Conservation (phyloP, 768 basidiomycete genomes). For the Zangia roseola region DNA sequence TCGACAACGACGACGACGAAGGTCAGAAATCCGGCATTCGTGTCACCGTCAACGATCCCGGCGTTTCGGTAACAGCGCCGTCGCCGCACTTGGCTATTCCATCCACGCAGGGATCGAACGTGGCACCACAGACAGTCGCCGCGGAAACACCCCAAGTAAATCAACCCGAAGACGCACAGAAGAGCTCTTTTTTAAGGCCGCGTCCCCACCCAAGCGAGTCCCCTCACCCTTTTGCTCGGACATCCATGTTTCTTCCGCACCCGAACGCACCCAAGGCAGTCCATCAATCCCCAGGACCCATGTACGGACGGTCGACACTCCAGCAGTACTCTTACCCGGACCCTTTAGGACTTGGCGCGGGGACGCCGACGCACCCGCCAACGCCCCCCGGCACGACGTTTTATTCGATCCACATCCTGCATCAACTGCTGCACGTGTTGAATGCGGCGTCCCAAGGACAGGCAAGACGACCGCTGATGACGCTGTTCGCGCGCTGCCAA, state of each 20-base stretch:
- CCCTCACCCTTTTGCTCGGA: conserved; percentile 31
- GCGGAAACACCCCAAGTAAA: conserved; percentile 9
- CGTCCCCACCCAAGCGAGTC: conserved; percentile 20
- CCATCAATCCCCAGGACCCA: conserved; percentile 43
- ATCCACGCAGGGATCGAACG: conserved; percentile 14
- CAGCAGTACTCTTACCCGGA: conserved; percentile 17
- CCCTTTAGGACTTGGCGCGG: conserved; percentile 8
- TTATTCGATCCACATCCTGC: conserved; percentile 28
- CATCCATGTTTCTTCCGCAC: conserved; percentile 51
- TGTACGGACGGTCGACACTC: conserved; percentile 48
- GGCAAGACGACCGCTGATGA: conserved; percentile 29
- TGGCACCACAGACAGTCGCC: conserved; percentile 10
- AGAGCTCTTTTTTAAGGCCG: conserved; percentile 25
- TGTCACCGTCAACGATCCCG: conserved; percentile 1
- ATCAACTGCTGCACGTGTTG: conserved; percentile 22
- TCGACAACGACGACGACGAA: conserved; percentile 20
- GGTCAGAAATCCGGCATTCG: conserved; percentile 5
- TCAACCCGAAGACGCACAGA: conserved; percentile 7
- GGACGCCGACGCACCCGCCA: background rate
- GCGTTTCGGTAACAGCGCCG: conserved; percentile 13
- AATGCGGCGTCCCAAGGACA: conserved; percentile 21
- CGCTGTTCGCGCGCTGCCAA: conserved; percentile 60
- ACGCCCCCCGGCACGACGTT: conserved; percentile 28
- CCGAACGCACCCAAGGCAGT: conserved; percentile 50
- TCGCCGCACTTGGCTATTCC: conserved; percentile 4